Evolutionary conservation across 179 eudicot genomes (phyloP).

Genomic region (Amaranthus tricolor): DNA sequence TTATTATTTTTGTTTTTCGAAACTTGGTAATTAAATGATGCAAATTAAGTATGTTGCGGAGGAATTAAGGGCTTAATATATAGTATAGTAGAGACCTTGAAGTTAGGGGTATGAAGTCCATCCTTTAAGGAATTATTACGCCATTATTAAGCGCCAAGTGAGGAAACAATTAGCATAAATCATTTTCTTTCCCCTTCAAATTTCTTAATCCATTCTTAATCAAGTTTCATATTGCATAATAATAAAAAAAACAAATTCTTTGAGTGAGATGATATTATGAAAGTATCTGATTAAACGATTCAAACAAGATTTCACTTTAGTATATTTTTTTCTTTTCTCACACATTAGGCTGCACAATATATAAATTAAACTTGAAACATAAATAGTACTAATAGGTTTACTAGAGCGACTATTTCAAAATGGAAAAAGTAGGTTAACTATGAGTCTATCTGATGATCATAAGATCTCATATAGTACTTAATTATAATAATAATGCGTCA

Average conservation of each 20-base stretch:
- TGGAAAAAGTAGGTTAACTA: no score
- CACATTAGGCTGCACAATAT: no score
- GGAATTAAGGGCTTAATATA: conserved; percentile 8
- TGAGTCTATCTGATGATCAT: no score
- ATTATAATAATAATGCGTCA: conserved; percentile 34
- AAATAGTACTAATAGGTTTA: no score
- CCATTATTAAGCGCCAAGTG: conserved; percentile 35
- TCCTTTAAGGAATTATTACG: conserved; percentile 41
- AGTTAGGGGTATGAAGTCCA: conserved; percentile 24
- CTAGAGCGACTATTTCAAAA: no score
- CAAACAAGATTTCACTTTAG: no score
- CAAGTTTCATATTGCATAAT: neutral
- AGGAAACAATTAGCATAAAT: conserved; percentile 16
- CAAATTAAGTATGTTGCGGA: neutral
- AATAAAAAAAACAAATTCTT: no score
- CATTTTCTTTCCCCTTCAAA: neutral
- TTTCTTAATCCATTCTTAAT: neutral
- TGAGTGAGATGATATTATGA: no score
- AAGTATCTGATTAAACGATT: no score
- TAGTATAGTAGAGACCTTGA: neutral
- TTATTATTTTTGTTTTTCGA: no score
- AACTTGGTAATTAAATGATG: neutral
- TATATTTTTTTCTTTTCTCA: no score
- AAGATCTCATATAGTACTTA: neutral
- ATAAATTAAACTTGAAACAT: no score